Base-by-base conservation (phyloP, 106 monocot species). In the Apostasia ramifera region DNA sequence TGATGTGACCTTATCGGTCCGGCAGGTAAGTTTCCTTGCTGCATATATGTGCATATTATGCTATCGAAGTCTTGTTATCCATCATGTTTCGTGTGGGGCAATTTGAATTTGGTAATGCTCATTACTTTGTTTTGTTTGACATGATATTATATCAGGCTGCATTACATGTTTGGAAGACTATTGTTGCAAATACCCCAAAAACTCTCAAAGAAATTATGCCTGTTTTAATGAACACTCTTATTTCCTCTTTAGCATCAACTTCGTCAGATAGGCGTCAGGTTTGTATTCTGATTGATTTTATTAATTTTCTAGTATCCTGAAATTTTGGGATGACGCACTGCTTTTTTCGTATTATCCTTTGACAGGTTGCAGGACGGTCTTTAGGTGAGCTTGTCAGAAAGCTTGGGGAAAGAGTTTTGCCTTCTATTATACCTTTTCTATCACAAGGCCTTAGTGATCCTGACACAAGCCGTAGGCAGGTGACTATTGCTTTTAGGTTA, bases 151-250 rank as follows among this genome's bases (percentile, higher is more conserved):
- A 12, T 74, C 80, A 98, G 97, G 92, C 90, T 79, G 92, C 97
- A 56, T 53, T 93, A 70, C 97, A 98, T 74, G 97, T 98, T 14
- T 98, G 97, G 97, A 98, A 98, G 76, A 98, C 97, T 49, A 87
- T 98, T 73, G 97, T 98, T 38, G 86, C 92, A 43, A 98, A 98
- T 77, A 98, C 97, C 66, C 97, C 97, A 57, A 98, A 85, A 69
- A 98, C 97, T 66, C 83, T 98, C 1, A 98, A 98, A 66, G 97
- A 98, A 87, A 98, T 98, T 66, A 87, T 98, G 97, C 97, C 92
- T 47, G 78, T 92, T 68, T 70, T 98, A 58, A 98, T 98, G 97
- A 76, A 81, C 61, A 98, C 83, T 48, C 86, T 98, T 59, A 90
- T 98, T 66, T 90, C 90, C 43, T 98, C 97, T 69, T 86, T 98